Percentiles rank a stretch among this genome's conserved stretches.
These are phyloP conservation scores for Xerocomus spinulosus DNA, from an alignment of 768 basidiomycete species.

Conservation along the genomic window DNA sequence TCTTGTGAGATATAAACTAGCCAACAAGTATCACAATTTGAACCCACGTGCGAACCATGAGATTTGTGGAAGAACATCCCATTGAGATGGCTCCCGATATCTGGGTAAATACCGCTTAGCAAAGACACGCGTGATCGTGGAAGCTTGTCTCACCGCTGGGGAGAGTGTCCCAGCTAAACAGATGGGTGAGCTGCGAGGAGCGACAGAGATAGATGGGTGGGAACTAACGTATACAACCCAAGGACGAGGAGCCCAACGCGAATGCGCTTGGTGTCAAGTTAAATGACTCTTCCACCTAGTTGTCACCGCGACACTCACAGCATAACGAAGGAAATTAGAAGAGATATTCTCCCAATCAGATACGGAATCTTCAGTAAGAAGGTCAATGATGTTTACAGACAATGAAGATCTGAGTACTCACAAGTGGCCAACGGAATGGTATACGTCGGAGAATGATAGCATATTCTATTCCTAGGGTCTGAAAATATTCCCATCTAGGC, in stretches of 20 bases:
- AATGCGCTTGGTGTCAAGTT: slow-evolving; percentile 4
- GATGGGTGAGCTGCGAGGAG: not conserved
- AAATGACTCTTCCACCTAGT: not conserved
- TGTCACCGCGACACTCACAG: not conserved
- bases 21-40: not conserved
- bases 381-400: not conserved
- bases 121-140: not conserved
- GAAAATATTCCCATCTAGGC: slow-evolving; percentile 25
- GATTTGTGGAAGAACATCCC: slow-evolving; percentile 13
- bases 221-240: slow-evolving; percentile 9
- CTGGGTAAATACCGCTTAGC: not conserved
- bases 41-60: slow-evolving; percentile 18
- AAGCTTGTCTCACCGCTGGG: slow-evolving; percentile 1
- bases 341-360: slow-evolving; percentile 3
- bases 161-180: not conserved
- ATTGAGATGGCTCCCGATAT: slow-evolving; percentile 1
- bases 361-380: slow-evolving; percentile 10
- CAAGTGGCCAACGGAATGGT: slow-evolving; percentile 25
- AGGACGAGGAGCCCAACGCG: not conserved
- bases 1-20: not conserved
- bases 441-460: slow-evolving; percentile 17
- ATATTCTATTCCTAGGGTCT: slow-evolving; percentile 16
- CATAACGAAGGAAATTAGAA: slow-evolving; percentile 2
- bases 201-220: not conserved
- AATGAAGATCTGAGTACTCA: slow-evolving; percentile 5